Evolutionary conservation across 768 basidiomycete species (phyloP).

Genomic region (Mycena amicta): DNA sequence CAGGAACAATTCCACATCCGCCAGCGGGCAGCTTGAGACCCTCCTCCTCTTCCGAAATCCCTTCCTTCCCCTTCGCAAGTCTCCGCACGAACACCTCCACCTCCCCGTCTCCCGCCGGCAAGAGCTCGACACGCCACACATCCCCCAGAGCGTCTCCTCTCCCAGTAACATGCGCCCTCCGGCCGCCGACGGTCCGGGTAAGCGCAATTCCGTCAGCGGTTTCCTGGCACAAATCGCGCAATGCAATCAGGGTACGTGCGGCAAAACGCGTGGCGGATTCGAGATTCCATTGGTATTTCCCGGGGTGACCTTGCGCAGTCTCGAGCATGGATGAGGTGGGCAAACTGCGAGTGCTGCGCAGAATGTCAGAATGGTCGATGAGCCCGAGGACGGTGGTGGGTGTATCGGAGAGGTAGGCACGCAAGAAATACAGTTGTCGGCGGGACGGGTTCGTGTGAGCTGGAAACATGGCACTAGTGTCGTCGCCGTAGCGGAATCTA

Average conservation of each 20-base stretch:
- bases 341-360: conserved; percentile 3
- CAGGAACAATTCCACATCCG: too few species aligned
- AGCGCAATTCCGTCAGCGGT: conserved; percentile 1
- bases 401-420: conserved; percentile 17
- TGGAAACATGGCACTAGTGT: too few species aligned
- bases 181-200: background rate
- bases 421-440: conserved; percentile 15
- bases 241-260: conserved; percentile 8
- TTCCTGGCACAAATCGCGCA: conserved; percentile 16
- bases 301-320: background rate
- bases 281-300: conserved; percentile 7
- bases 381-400: conserved; percentile 14
- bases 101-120: too few species aligned
- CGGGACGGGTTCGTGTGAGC: too few species aligned
- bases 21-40: too few species aligned
- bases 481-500: too few species aligned
- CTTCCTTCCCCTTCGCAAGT: too few species aligned
- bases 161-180: background rate
- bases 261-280: conserved; percentile 9
- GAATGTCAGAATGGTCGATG: conserved; percentile 10
- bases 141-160: background rate
- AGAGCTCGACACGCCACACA: background rate
- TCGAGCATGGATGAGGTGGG: background rate
- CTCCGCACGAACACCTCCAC: too few species aligned
- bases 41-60: too few species aligned